These are phyloP conservation scores for Pseudevernia furfuracea DNA, from an alignment of 495 filamentous ascomycete species.

Conservation along the genomic window DNA sequence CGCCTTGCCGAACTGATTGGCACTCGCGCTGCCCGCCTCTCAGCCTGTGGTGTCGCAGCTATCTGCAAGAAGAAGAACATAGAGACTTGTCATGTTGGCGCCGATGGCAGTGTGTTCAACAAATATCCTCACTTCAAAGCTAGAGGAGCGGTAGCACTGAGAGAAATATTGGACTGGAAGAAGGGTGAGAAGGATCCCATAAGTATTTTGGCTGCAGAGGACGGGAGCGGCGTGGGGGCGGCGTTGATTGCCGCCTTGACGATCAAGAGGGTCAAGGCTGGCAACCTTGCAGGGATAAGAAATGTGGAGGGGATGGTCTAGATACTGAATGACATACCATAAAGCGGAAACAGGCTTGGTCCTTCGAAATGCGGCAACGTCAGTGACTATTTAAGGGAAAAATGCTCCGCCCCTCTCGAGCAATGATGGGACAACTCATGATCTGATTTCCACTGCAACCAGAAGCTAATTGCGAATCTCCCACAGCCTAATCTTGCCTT, in stretches of 20 bases:
- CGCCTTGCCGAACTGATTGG: conserved; percentile 89
- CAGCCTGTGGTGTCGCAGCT: conserved; percentile 87
- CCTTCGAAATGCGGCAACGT: not conserved
- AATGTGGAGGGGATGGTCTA: conserved; percentile 49
- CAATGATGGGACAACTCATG: not conserved
- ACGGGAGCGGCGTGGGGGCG: conserved; percentile 92
- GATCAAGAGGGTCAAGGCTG: conserved; percentile 71
- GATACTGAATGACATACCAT: not conserved
- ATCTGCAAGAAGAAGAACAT: conserved; percentile 94
- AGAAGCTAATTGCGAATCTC: conserved; percentile 55
- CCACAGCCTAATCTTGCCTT: conserved; percentile 78
- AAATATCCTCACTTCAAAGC: conserved; percentile 97
- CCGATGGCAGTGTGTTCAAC: conserved; percentile 94
- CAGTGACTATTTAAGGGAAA: too few relatives aligned
- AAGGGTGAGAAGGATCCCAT: conserved; percentile 74
- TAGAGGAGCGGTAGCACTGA: conserved; percentile 77
- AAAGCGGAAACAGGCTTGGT: not conserved
- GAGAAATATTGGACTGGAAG: conserved; percentile 90
- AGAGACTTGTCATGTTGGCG: conserved; percentile 82
- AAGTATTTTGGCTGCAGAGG: conserved; percentile 78
- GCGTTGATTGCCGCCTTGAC: conserved; percentile 92
- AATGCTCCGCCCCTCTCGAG: not conserved
- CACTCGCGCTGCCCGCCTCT: conserved; percentile 85
- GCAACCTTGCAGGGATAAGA: conserved; percentile 70
- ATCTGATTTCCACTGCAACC: not conserved